Percentiles rank a stretch among this genome's conserved stretches.
These are phyloP conservation scores for Oxytropis ochrocephala DNA, from an alignment of 306 rosid species.

Conservation along the genomic window DNA sequence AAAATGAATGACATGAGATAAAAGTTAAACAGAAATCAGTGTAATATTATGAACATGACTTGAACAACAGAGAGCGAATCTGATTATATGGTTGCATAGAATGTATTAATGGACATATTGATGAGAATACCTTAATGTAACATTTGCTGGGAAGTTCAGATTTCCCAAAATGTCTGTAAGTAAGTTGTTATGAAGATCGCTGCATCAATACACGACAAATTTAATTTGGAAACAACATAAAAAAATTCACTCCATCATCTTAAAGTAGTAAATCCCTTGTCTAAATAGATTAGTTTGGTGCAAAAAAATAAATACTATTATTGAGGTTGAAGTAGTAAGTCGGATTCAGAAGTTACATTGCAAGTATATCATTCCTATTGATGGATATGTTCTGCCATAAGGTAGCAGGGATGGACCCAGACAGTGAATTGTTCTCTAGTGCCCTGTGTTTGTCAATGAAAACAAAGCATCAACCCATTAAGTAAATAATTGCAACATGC, in stretches of 20 bases:
- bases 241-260: constrained; percentile 4
- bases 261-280: not conserved
- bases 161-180: constrained; percentile 38
- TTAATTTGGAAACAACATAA: constrained; percentile 5
- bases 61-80: constrained; percentile 1
- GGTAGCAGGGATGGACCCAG: constrained; percentile 43
- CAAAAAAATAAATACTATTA: constrained; percentile 4
- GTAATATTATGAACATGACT: not conserved
- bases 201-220: constrained; percentile 26
- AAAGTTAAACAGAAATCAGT: not conserved
- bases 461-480: constrained; percentile 13
- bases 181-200: constrained; percentile 67
- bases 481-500: not conserved
- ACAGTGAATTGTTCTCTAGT: constrained; percentile 43
- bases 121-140: constrained; percentile 59
- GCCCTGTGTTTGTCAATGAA: constrained; percentile 40
- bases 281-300: constrained; percentile 6
- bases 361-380: constrained; percentile 31
- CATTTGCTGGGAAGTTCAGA: constrained; percentile 47
- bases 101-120: constrained; percentile 1
- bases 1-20: constrained; percentile 4
- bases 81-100: not conserved
- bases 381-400: constrained; percentile 50
- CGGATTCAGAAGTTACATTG: constrained; percentile 39
- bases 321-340: not conserved